Percentiles rank a stretch among this genome's conserved stretches.
Evolutionary conservation across 208 protist genomes (phyloP).

Genomic region (Acanthamoeba castellanii): DNA sequence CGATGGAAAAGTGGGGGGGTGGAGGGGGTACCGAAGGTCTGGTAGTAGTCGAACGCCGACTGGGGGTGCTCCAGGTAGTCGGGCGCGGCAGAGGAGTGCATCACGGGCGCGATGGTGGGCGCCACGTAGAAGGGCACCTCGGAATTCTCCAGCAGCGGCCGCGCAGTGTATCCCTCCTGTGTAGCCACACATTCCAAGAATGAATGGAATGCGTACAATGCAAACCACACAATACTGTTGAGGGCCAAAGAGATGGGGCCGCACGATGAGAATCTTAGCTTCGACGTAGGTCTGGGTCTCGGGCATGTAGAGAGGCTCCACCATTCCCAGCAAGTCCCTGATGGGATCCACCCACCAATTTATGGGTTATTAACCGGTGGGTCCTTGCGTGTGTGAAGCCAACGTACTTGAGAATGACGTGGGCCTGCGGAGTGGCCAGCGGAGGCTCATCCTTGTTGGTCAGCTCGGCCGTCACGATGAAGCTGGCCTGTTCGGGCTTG

Average conservation of each 20-base stretch:
- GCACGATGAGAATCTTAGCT: neutral
- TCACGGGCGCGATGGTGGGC: slow-evolving; percentile 22
- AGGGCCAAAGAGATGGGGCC: neutral
- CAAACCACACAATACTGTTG: neutral
- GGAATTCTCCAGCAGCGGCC: neutral
- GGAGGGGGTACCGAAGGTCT: neutral
- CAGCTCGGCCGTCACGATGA: slow-evolving; percentile 25
- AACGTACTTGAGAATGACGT: neutral
- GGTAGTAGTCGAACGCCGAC: slow-evolving; percentile 10
- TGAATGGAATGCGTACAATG: neutral
- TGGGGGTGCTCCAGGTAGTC: neutral
- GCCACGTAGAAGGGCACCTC: slow-evolving; percentile 20
- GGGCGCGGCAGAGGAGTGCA: neutral
- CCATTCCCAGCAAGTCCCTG: slow-evolving; percentile 24
- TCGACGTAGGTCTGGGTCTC: slow-evolving; percentile 33
- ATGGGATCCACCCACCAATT: neutral
- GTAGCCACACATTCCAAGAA: neutral
- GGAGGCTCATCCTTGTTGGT: neutral
- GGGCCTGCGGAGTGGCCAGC: neutral
- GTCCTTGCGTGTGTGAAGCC: too few species aligned
- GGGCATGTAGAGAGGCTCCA: slow-evolving; percentile 16
- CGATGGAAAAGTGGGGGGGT: neutral
- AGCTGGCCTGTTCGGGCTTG: slow-evolving; percentile 22
- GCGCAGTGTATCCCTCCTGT: slow-evolving; percentile 1
- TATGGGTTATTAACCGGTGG: too few species aligned